Evolutionary conservation across 78 protist species (phyloP), one percentile per base, ranked within the genome.

Genomic region (Speleostelium caveatum): DNA sequence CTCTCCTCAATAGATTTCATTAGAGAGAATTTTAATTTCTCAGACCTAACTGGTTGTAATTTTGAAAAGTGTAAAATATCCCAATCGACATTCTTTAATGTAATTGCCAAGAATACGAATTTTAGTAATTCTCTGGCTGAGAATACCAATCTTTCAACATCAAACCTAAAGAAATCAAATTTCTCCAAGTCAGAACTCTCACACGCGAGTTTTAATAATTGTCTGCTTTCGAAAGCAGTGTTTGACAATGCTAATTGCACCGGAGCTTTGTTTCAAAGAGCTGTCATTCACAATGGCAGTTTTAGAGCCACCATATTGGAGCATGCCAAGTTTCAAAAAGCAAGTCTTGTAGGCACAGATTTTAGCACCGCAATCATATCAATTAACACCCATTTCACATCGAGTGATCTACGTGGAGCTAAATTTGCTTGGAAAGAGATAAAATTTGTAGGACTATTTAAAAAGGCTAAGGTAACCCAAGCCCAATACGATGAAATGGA

Each of bases 321-420:
- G 19, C 91, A 83, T 59, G 91, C 91, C 0, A 83, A 83, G 33
- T 83, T 83, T n/a, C 91, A 83, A 60, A 83, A 83, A 21, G 69
- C 91, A n/a, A 58, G 24, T 22, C 42, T 83, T 16, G 28, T 2
- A 24, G 72, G 60, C 22, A 59, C 79, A 59, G 91, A 83, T 69
- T 83, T 83, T 38, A 83, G 79, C 2, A 59, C 61, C 41, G 79
- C 91, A 21, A 24, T 41, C 24, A 33, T 79, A 7, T 32, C 51
- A 41, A n/a, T n/a, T n/a, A 79, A 79, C 22, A 67, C 77, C 41
- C 89, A 79, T 39, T 79, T 79, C 55, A 79, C 89, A 0, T 53
- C 71, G 1, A 76, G 77, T 14, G 89, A 79, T 39, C 22, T 79
- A 14, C 28, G 89, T 49, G 42, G 58, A 39, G 59, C 66, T 14